Evolutionary conservation across 345 rosid genomes (phyloP), one percentile per base, ranked within the genome.

Genomic region (Lepidium aucheri): DNA sequence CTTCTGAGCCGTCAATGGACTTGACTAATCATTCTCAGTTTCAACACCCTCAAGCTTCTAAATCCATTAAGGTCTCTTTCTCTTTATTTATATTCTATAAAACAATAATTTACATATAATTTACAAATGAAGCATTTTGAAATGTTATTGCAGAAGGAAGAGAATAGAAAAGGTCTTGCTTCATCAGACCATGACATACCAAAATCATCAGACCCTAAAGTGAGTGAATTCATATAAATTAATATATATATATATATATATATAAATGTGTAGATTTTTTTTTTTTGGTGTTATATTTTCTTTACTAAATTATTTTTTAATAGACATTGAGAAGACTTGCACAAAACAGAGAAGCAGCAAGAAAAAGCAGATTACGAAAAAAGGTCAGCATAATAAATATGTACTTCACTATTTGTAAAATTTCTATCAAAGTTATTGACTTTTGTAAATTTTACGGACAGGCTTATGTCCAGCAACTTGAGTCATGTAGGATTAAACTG

Each of bases 311-410:
- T 44, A 1, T 38, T n/a, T n/a, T n/a, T n/a, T 34, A 38, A 62
- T 76, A 94, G 99, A 87, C 90, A 65, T 38, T 88, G 70, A 88
- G 99, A 74, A 87, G 99, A 74, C 93, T 94, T 40, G 99, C 99
- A 74, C 99, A 94, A 79, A 94, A 94, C 83, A 87, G 99, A 80
- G 99, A 94, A 73, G 99, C 99, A 70, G 99, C 99, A 40, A 84
- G 99, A 78, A 94, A 94, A 80, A 90, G 99, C 80, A 83, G 99
- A 67, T 68, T 94, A 38, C 79, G 99, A 28, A 94, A 94, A 83
- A 94, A 94, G 82, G 99, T 85, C 55, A 51, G 41, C 14, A 50
- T 17, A 49, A 49, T 50, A 18, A 41, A 42, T 52, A 33, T 49
- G 22, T 38, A 56, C 12, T 15, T 6, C 18, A 40, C 26, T 63